Evolutionary conservation across 2,329 filamentous ascomycete genomes (phyloP).

Genomic region (Trichoderma semiorbis): DNA sequence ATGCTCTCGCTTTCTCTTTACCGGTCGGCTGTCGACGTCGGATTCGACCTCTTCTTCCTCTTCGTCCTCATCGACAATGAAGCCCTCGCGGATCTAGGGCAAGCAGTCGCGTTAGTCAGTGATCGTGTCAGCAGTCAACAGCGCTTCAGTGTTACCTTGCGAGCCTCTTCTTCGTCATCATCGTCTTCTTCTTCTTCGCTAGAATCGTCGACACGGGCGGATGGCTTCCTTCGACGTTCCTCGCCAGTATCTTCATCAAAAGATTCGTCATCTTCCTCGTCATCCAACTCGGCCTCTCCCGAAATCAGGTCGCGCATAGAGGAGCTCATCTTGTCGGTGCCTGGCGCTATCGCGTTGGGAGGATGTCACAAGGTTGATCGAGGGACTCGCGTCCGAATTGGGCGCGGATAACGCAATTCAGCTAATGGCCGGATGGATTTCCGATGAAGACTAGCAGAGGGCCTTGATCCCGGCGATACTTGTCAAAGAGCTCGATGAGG

Average conservation of each 20-base stretch:
- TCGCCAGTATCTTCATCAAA: conserved; percentile 74
- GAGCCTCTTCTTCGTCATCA: conserved; percentile 81
- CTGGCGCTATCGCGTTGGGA: conserved; percentile 10
- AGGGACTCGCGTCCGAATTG: conserved; percentile 13
- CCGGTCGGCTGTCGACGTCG: conserved; percentile 49
- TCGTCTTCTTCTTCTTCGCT: conserved; percentile 92
- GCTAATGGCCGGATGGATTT: neutral
- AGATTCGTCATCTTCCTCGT: conserved; percentile 80
- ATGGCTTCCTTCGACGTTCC: conserved; percentile 42
- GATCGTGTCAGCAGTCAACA: neutral
- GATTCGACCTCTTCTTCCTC: conserved; percentile 64
- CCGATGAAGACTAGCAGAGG: neutral
- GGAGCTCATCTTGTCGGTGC: conserved; percentile 52
- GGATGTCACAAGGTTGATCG: conserved; percentile 3
- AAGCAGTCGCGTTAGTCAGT: neutral
- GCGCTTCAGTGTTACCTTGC: conserved; percentile 53
- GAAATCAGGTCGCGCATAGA: conserved; percentile 75
- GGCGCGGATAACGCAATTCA: conserved; percentile 2
- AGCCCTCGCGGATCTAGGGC: conserved; percentile 79
- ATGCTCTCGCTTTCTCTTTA: conserved; percentile 73
- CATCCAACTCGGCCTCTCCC: conserved; percentile 79
- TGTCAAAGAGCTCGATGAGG: neutral
- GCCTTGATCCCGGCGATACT: neutral
- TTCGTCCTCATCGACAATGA: conserved; percentile 91
- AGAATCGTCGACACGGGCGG: conserved; percentile 64